Conservation (phyloP, 1,284 basidiomycete genomes). For the Naganishia sp. region DNA sequence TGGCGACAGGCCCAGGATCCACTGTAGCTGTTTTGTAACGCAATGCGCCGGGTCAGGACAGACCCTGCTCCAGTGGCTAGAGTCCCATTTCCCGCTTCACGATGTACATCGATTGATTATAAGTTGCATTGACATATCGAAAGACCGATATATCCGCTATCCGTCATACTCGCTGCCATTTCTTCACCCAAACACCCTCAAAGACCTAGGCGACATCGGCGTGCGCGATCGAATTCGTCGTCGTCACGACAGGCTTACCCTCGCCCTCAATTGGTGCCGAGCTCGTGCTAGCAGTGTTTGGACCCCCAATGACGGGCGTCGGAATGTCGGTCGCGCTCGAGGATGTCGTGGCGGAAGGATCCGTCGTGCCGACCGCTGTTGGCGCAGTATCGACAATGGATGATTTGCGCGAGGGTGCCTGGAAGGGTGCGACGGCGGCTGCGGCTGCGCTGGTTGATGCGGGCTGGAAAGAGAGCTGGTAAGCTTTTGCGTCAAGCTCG, state of each 20-base stretch:
- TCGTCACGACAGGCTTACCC: constrained; percentile 16
- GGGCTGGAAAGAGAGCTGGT: neutral
- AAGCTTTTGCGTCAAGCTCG: neutral
- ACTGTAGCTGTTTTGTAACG: too few relatives aligned
- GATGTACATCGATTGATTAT: too few relatives aligned
- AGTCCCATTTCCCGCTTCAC: too few relatives aligned
- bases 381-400: neutral
- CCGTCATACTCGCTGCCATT: neutral
- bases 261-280: constrained; percentile 7
- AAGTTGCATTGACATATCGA: too few relatives aligned
- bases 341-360: neutral
- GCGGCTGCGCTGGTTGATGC: constrained; percentile 17
- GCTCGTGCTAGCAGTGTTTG: constrained; percentile 22
- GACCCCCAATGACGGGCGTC: constrained; percentile 2
- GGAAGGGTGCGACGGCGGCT: constrained; percentile 11
- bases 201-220: neutral
- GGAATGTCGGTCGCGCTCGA: neutral
- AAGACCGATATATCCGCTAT: neutral
- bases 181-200: neutral
- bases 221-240: constrained; percentile 15
- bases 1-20: too few relatives aligned
- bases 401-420: neutral
- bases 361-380: neutral
- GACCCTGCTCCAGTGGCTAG: too few relatives aligned
- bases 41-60: too few relatives aligned